phyloP scores from a whole-genome alignment of 106 monocot species.

The Dioscorea alata region DNA sequence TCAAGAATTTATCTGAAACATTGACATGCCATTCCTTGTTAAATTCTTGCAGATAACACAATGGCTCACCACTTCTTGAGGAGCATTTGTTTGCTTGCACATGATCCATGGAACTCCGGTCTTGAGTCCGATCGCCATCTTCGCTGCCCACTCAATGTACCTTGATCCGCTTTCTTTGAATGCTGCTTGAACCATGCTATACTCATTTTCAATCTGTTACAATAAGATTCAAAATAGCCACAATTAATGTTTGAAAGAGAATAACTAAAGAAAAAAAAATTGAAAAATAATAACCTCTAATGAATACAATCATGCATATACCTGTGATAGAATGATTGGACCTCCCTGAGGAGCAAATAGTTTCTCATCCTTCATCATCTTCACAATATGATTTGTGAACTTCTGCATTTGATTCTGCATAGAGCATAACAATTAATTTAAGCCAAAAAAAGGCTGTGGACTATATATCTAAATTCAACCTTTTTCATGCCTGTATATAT shows the following conservation, averaged over 20 bases:
- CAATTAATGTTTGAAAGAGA: not conserved
- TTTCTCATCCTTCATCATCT: constrained; percentile 64
- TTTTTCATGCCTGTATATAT: too few species aligned
- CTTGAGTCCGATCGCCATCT: constrained; percentile 37
- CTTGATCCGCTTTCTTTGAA: constrained; percentile 30
- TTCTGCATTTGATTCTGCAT: constrained; percentile 58
- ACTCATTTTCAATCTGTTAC: constrained; percentile 86
- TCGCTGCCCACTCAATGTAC: constrained; percentile 72
- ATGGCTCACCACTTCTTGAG: constrained; percentile 56
- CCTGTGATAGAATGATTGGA: constrained; percentile 76
- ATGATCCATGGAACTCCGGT: constrained; percentile 91
- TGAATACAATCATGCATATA: constrained; percentile 9
- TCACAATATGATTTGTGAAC: constrained; percentile 35
- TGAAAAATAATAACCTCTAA: not conserved
- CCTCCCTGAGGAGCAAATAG: constrained; percentile 66
- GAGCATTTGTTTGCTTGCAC: constrained; percentile 89
- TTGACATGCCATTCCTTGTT: not conserved
- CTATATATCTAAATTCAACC: not conserved
- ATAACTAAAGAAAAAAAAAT: not conserved
- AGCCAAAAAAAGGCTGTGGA: too few species aligned
- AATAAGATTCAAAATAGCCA: not conserved
- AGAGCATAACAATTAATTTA: not conserved
- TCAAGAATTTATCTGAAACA: not conserved
- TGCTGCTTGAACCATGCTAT: constrained; percentile 48
- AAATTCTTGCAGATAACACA: not conserved